A percentile compares a stretch with the other conserved stretches of the same genome.
Conservation (phyloP, 257 asterid species). For the Plantago elongata region DNA sequence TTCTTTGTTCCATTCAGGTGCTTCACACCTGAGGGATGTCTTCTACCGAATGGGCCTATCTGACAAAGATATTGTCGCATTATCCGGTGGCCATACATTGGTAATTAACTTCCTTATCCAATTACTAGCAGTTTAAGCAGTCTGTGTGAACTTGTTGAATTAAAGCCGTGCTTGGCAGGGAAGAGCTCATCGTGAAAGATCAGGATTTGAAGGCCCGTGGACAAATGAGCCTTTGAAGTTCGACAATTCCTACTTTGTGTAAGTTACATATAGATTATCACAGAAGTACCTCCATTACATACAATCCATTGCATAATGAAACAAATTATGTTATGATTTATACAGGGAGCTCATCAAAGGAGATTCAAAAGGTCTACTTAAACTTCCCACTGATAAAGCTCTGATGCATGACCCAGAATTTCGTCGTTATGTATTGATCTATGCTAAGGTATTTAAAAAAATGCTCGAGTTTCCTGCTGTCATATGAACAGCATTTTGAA, state of each 20-base stretch:
- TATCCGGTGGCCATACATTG: slow-evolving; percentile 89
- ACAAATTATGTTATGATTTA: slow-evolving; percentile 16
- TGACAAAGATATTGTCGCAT: slow-evolving; percentile 71
- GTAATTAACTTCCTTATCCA: slow-evolving; percentile 25
- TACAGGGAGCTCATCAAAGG: slow-evolving; percentile 69
- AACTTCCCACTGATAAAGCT: slow-evolving; percentile 73
- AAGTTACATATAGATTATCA: slow-evolving; percentile 22
- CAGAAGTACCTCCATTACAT: background rate
- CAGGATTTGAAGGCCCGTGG: slow-evolving; percentile 95
- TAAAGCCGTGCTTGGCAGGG: slow-evolving; percentile 43
- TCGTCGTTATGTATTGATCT: slow-evolving; percentile 43
- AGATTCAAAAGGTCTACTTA: slow-evolving; percentile 59
- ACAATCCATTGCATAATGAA: too few relatives aligned
- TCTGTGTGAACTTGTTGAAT: background rate
- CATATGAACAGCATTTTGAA: too few relatives aligned
- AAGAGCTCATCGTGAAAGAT: slow-evolving; percentile 73
- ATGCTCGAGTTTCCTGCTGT: background rate
- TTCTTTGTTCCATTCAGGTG: slow-evolving; percentile 31
- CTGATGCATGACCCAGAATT: slow-evolving; percentile 65
- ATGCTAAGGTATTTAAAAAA: slow-evolving; percentile 51
- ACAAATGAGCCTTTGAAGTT: slow-evolving; percentile 74
- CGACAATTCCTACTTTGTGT: slow-evolving; percentile 80
- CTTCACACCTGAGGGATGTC: slow-evolving; percentile 61
- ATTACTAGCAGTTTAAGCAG: background rate
- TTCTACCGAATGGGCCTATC: slow-evolving; percentile 79